A percentile compares a stretch with the other conserved stretches of the same genome.
These are phyloP conservation scores for Paramecium sonneborni DNA, from an alignment of 73 alveolate genomes.

Conservation along the genomic window DNA sequence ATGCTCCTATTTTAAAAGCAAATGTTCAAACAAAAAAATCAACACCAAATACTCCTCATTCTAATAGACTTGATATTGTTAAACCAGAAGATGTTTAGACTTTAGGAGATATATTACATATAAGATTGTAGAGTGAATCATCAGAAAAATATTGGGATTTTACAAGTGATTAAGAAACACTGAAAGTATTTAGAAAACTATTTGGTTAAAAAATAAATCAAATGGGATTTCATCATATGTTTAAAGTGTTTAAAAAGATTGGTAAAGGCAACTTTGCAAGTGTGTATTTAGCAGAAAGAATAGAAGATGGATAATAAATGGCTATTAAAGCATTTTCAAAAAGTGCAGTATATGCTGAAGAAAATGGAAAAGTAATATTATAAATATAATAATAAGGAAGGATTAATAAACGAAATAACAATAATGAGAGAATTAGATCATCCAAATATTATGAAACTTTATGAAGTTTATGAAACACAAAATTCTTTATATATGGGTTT, in stretches of 20 bases:
- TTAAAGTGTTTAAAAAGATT: constrained; percentile 58
- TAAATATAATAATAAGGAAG: constrained; percentile 6
- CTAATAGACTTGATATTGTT: constrained; percentile 13
- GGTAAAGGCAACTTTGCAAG: constrained; percentile 68
- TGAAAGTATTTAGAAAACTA: constrained; percentile 45
- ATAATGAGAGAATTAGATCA: constrained; percentile 67
- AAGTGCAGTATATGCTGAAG: constrained; percentile 64
- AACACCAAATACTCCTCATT: background rate
- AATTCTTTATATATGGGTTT: constrained; percentile 64
- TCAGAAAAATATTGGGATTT: constrained; percentile 42
- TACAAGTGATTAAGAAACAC: constrained; percentile 38
- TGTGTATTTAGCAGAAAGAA: constrained; percentile 62
- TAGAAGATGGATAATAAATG: constrained; percentile 55
- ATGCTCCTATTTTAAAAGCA: constrained; percentile 15
- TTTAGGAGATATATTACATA: background rate
- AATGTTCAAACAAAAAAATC: constrained; percentile 17
- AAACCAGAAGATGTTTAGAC: constrained; percentile 40
- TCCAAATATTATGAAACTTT: constrained; percentile 49
- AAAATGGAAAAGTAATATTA: constrained; percentile 60
- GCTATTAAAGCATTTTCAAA: constrained; percentile 68
- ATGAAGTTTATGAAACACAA: constrained; percentile 68
- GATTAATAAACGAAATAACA: constrained; percentile 58
- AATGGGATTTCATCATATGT: constrained; percentile 64
- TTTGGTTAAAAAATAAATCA: constrained; percentile 58
- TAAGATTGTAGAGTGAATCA: background rate